These are phyloP conservation scores for Dendryphion nanum DNA, from an alignment of 2,329 filamentous ascomycete species.

Conservation along the genomic window DNA sequence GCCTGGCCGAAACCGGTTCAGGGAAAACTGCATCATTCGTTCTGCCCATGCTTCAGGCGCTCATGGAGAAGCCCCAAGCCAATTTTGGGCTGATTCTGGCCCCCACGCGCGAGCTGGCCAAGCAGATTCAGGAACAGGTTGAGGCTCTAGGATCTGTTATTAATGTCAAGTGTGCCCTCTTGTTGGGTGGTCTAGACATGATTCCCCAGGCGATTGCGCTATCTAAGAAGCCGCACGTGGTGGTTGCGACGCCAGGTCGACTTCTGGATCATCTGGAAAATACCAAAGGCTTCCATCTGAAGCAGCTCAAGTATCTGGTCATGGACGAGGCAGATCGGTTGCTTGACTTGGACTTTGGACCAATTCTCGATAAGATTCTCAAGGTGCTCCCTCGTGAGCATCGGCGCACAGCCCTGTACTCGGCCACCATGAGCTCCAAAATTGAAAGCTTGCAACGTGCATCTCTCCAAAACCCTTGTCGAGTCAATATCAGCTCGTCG, in stretches of 20 bases:
- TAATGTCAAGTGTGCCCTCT: constrained; percentile 77
- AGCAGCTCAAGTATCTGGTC: constrained; percentile 80
- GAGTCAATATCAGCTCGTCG: constrained; percentile 76
- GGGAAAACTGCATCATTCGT: constrained; percentile 97
- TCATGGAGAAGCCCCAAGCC: constrained; percentile 83
- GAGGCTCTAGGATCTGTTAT: constrained; percentile 86
- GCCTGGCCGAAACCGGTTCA: constrained; percentile 89
- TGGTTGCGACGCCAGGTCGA: constrained; percentile 91
- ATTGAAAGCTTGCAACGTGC: constrained; percentile 91
- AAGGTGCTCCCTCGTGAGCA: constrained; percentile 69
- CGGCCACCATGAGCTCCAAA: constrained; percentile 90
- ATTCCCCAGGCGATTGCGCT: constrained; percentile 86
- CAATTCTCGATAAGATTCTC: constrained; percentile 87
- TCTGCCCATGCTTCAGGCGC: constrained; percentile 82
- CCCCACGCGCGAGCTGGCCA: constrained; percentile 88
- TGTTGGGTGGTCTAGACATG: constrained; percentile 96
- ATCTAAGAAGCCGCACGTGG: constrained; percentile 91
- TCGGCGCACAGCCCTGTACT: constrained; percentile 76
- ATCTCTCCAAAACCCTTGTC: constrained; percentile 77
- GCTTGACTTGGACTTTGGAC: constrained; percentile 91
- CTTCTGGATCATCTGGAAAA: constrained; percentile 92
- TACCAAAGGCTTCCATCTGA: constrained; percentile 90
- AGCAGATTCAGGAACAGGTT: constrained; percentile 70
- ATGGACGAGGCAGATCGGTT: constrained; percentile 94
- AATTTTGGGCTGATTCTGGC: constrained; percentile 88